Conservation (phyloP, 1,284 basidiomycete genomes). For the Cryptococcus deneoformans region DNA sequence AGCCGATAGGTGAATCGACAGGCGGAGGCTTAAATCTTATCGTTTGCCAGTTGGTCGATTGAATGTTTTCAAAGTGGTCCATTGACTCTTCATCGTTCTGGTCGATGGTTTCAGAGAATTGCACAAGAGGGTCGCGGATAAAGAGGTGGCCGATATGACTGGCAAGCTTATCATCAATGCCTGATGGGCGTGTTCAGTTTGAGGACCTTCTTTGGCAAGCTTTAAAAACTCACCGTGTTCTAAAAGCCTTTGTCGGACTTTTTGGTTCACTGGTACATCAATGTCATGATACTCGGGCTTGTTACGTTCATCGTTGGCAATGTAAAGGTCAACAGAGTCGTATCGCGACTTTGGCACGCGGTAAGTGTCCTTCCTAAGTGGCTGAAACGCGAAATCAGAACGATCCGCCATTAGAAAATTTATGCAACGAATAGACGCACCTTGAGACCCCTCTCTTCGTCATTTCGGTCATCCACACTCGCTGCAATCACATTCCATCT, state of each 20-base stretch:
- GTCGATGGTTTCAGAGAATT: slow-evolving; percentile 91
- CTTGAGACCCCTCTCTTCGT: slow-evolving; percentile 87
- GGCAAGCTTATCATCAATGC: slow-evolving; percentile 81
- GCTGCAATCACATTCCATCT: slow-evolving; percentile 98
- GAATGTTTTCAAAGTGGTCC: slow-evolving; percentile 99
- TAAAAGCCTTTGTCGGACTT: slow-evolving; percentile 67
- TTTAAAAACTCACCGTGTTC: slow-evolving; percentile 61
- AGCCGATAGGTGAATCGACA: slow-evolving; percentile 85
- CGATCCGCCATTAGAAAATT: neutral
- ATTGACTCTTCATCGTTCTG: slow-evolving; percentile 83
- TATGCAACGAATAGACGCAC: slow-evolving; percentile 49
- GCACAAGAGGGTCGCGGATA: slow-evolving; percentile 94
- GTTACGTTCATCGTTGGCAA: slow-evolving; percentile 82
- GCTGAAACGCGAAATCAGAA: slow-evolving; percentile 53
- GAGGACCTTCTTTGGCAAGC: neutral
- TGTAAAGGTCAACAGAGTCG: slow-evolving; percentile 92
- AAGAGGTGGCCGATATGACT: slow-evolving; percentile 95
- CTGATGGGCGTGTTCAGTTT: slow-evolving; percentile 50
- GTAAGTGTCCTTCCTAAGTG: slow-evolving; percentile 68
- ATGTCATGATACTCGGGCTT: slow-evolving; percentile 93
- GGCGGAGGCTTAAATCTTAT: slow-evolving; percentile 98
- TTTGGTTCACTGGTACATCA: slow-evolving; percentile 72
- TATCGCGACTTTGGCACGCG: slow-evolving; percentile 94
- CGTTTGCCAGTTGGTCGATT: slow-evolving; percentile 99
- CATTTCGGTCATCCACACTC: slow-evolving; percentile 93